Evolutionary conservation across 83 land plant species (phyloP).

Genomic region (Picea mariana): DNA sequence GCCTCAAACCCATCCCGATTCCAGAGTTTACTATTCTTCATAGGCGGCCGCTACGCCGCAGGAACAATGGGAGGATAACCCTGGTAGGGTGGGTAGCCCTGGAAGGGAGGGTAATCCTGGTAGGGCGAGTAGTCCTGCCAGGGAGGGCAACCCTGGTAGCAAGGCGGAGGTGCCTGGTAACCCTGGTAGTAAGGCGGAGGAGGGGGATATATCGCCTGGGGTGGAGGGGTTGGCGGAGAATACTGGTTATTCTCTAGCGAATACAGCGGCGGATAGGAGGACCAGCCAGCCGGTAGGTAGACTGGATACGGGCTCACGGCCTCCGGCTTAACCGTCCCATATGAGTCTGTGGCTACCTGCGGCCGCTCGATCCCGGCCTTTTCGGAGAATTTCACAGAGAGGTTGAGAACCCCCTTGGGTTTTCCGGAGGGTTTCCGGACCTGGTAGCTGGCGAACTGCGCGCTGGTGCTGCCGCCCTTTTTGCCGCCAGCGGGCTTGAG

Average conservation of each 20-base stretch:
- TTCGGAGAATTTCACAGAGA: constrained; percentile 21
- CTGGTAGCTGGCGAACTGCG: constrained; percentile 24
- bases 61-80: too few species aligned
- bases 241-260: not conserved
- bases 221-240: not conserved
- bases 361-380: too few species aligned
- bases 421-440: constrained; percentile 22
- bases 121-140: not conserved
- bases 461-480: too few species aligned
- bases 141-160: too few species aligned
- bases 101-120: constrained; percentile 14
- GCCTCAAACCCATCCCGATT: too few species aligned
- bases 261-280: constrained; percentile 12
- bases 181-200: too few species aligned
- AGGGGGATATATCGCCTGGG: not conserved
- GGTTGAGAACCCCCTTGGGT: constrained; percentile 25
- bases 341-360: not conserved
- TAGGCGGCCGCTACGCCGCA: constrained; percentile 15
- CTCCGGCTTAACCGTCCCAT: not conserved
- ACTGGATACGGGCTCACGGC: not conserved
- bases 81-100: not conserved
- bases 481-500: not conserved
- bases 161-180: too few species aligned
- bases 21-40: not conserved
- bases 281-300: constrained; percentile 12